Evolutionary conservation across 768 basidiomycete genomes (phyloP).

Genomic region (Suillus bovinus): DNA sequence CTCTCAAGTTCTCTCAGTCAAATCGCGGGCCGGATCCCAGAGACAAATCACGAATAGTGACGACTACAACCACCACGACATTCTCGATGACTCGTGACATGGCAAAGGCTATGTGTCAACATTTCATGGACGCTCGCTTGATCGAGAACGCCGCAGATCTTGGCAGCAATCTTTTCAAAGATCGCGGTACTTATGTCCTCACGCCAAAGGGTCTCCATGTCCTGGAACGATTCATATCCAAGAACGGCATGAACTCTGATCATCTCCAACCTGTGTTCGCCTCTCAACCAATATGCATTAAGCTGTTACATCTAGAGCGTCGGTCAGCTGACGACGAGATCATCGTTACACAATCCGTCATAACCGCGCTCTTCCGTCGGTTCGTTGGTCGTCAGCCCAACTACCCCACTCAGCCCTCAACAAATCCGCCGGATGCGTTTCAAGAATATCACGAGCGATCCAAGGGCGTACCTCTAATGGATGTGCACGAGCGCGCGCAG

Average conservation of each 20-base stretch:
- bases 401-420: slow-evolving; percentile 50
- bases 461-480: slow-evolving; percentile 70
- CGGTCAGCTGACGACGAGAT: slow-evolving; percentile 94
- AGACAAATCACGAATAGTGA: slow-evolving; percentile 96
- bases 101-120: slow-evolving; percentile 99
- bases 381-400: slow-evolving; percentile 90
- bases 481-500: slow-evolving; percentile 66
- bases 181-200: slow-evolving; percentile 92
- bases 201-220: slow-evolving; percentile 99
- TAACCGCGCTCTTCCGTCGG: slow-evolving; percentile 94
- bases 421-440: slow-evolving; percentile 57
- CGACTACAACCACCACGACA: slow-evolving; percentile 98
- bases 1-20: slow-evolving; percentile 98
- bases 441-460: slow-evolving; percentile 78
- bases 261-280: slow-evolving; percentile 88
- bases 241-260: slow-evolving; percentile 97
- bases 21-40: slow-evolving; percentile 98
- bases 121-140: slow-evolving; percentile 98
- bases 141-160: slow-evolving; percentile 97
- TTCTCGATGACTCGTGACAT: slow-evolving; percentile 99
- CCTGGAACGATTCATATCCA: slow-evolving; percentile 98
- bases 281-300: slow-evolving; percentile 94
- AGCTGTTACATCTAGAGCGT: slow-evolving; percentile 94
- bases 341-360: slow-evolving; percentile 90
- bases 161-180: slow-evolving; percentile 89